A percentile compares a stretch with the other conserved stretches of the same genome.
Evolutionary conservation across 805 yeast species (phyloP).

Genomic region (Phaffomyces antillensis): DNA sequence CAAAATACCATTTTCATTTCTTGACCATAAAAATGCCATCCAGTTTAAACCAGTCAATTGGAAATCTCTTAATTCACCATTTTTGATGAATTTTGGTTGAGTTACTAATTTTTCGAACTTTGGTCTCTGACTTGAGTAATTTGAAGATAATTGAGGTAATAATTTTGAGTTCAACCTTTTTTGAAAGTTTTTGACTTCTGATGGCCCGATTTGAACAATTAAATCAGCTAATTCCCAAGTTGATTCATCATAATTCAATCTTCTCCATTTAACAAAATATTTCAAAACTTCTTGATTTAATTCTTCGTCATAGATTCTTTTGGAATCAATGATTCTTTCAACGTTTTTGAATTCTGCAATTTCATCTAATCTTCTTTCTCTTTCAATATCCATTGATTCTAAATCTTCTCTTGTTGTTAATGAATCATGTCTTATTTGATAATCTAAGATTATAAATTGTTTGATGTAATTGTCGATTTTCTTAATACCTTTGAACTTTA

Average conservation of each 20-base stretch:
- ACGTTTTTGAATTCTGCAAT: conserved; percentile 77
- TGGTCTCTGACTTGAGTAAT: conserved; percentile 72
- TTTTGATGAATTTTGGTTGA: conserved; percentile 86
- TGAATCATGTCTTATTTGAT: conserved; percentile 73
- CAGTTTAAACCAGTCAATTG: conserved; percentile 97
- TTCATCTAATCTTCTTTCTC: conserved; percentile 78
- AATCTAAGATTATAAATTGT: conserved; percentile 64
- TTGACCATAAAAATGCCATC: conserved; percentile 99
- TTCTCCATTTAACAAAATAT: conserved; percentile 89
- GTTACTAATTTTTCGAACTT: conserved; percentile 75
- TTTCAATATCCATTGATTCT: conserved; percentile 88
- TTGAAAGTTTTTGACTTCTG: conserved; percentile 77
- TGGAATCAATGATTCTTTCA: conserved; percentile 84
- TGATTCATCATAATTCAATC: conserved; percentile 89
- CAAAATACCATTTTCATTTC: conserved; percentile 93
- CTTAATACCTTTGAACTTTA: conserved; percentile 63
- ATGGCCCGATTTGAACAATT: conserved; percentile 79
- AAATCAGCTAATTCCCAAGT: conserved; percentile 94
- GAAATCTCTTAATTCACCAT: conserved; percentile 91
- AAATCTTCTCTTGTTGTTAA: conserved; percentile 83
- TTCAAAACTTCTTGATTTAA: conserved; percentile 57
- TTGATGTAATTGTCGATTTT: conserved; percentile 86
- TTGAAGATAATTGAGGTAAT: conserved; percentile 72
- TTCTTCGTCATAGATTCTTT: conserved; percentile 54
- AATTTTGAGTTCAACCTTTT: conserved; percentile 76